A percentile compares a stretch with the other conserved stretches of the same genome.
Evolutionary conservation across 768 basidiomycete genomes (phyloP).

Genomic region (Trametes cubensis): DNA sequence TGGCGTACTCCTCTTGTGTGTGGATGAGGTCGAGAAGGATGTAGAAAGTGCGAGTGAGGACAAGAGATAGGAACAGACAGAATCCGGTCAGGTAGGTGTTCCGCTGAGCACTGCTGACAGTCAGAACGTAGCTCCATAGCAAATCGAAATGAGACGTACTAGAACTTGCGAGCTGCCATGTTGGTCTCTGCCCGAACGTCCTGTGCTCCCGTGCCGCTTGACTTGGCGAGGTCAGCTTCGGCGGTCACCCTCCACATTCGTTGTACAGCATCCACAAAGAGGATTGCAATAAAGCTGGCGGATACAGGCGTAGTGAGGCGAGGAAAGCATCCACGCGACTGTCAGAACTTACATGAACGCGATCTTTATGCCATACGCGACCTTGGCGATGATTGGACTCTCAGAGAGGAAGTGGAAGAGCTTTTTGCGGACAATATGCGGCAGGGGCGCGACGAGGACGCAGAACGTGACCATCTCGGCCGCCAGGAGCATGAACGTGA

Average conservation of each 20-base stretch:
- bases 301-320: background rate
- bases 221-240: conserved; percentile 70
- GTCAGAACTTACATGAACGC: conserved; percentile 75
- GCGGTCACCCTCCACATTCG: conserved; percentile 84
- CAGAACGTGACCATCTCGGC: conserved; percentile 89
- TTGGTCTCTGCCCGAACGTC: conserved; percentile 84
- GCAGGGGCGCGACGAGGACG: conserved; percentile 82
- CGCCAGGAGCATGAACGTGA: conserved; percentile 81
- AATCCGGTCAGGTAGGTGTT: conserved; percentile 94
- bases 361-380: conserved; percentile 92
- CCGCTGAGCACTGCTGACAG: conserved; percentile 66
- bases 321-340: background rate
- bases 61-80: conserved; percentile 93
- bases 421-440: conserved; percentile 67
- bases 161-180: conserved; percentile 91
- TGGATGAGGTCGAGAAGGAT: conserved; percentile 91
- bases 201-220: conserved; percentile 48
- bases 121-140: background rate
- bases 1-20: conserved; percentile 84
- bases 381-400: conserved; percentile 72
- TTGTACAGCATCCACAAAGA: conserved; percentile 92
- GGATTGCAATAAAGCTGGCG: conserved; percentile 74
- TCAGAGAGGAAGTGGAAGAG: conserved; percentile 75
- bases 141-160: conserved; percentile 46
- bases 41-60: conserved; percentile 90